Conservation (phyloP, 495 filamentous ascomycete species). For the Aspergillus cavernicola region DNA sequence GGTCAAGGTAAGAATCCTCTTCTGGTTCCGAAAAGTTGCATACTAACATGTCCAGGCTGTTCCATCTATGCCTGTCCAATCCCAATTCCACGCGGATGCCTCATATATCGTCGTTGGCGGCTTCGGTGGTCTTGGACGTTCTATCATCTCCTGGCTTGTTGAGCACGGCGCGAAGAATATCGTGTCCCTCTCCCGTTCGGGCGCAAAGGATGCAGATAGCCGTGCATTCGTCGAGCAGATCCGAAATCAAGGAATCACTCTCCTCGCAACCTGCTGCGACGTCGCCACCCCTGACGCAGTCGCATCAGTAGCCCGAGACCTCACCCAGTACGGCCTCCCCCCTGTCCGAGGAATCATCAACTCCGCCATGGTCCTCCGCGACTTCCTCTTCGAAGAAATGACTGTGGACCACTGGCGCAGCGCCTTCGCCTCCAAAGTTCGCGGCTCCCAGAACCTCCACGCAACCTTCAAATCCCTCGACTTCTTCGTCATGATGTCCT, state of each 20-base stretch:
- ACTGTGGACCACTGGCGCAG: conserved; percentile 20
- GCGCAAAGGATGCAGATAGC: conserved; percentile 27
- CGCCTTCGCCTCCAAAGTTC: conserved; percentile 35
- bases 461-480: conserved; percentile 23
- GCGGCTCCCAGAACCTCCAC: conserved; percentile 28
- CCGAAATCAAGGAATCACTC: background rate
- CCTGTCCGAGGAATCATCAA: conserved; percentile 10
- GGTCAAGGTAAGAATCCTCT: background rate
- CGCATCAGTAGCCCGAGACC: background rate
- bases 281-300: background rate
- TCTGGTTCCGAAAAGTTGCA: background rate
- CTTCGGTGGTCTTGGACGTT: conserved; percentile 40
- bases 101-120: conserved; percentile 46
- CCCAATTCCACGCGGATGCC: conserved; percentile 15
- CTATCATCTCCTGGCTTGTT: conserved; percentile 55
- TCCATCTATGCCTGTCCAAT: conserved; percentile 12
- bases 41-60: conserved; percentile 3
- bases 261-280: conserved; percentile 32
- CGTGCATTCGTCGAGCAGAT: conserved; percentile 17
- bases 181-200: conserved; percentile 42
- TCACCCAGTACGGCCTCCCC: background rate
- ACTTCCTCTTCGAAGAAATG: conserved; percentile 28
- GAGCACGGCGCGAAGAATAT: conserved; percentile 53
- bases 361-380: conserved; percentile 35
- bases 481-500: conserved; percentile 45